Base-by-base conservation (phyloP, 257 asterid genomes). In the Ehretia macrophylla region DNA sequence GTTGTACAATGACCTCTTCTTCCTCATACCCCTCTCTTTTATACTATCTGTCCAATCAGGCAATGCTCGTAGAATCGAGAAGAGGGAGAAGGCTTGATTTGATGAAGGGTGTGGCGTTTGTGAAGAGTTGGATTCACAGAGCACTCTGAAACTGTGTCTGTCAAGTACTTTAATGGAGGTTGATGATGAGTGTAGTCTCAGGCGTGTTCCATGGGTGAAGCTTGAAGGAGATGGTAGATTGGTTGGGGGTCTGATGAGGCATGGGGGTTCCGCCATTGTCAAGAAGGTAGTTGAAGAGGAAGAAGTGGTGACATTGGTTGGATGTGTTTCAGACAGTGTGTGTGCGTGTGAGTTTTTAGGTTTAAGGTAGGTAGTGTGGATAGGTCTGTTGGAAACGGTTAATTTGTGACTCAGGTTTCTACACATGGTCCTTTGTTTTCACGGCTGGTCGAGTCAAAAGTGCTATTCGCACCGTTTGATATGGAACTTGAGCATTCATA, bases 11-110 rank as follows among this genome's bases (percentile, higher is more conserved):
- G 76, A 49, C 55, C 96, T 70, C 55, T 80, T 88, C 80, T 68
- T 55, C 68, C 51, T 77, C 95, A 86, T 74, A 14, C 96, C 89
- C 5, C 69, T 55, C 59, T 92, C 99, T 53, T 88, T 71, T 0
- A 83, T 60, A 17, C 11, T 12, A 66, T 92, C 99, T 8, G 89
- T 84, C 97, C 97, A 92, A 37, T 88, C 75, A 14, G 97, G 99
- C 12, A 92, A 66, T 8, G 78, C 75, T 1, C 69, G 76, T 35
- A 92, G 58, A 58, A 81, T 63, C 37, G 85, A 75, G 10, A 68
- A 17, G 5, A 88, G 66, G 58, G 73, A 1, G 47, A 70, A 51
- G 12, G 62, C 72, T 51, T 63, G 75, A 58, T 68, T 51, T 5
- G 81, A 48, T 1, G 75, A 17, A 13, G 78, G 42, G 49, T 62